These are phyloP conservation scores for Cucumis hystrix DNA, from an alignment of 306 rosid species.

Conservation along the genomic window DNA sequence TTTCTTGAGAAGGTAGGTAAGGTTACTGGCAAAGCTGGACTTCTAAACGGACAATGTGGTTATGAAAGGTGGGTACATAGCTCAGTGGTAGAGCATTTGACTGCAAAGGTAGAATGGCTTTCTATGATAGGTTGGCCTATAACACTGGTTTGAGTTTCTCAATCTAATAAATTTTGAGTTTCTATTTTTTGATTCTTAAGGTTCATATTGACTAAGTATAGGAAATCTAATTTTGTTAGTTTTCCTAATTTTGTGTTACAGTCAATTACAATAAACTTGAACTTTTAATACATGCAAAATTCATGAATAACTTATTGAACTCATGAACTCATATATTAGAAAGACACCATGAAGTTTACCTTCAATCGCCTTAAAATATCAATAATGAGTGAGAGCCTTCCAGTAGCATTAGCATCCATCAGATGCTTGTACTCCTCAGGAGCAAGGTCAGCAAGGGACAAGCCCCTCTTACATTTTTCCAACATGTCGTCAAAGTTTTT, in stretches of 20 bases:
- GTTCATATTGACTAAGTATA: neutral
- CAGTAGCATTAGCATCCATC: slow-evolving; percentile 71
- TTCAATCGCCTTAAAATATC: slow-evolving; percentile 82
- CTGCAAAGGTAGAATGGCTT: neutral
- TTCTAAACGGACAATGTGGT: neutral
- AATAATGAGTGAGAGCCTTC: slow-evolving; percentile 67
- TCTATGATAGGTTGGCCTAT: neutral
- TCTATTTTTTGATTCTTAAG: neutral
- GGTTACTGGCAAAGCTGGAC: neutral
- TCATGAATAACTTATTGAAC: neutral
- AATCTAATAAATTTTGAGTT: neutral
- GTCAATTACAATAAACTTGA: neutral
- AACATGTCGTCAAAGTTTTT: slow-evolving; percentile 53
- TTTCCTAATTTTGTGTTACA: no score
- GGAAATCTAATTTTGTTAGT: neutral
- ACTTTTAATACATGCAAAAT: neutral
- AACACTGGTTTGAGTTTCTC: neutral
- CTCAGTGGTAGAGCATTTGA: no score
- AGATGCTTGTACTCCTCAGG: slow-evolving; percentile 49
- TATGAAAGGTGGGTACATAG: neutral
- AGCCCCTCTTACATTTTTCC: slow-evolving; percentile 72
- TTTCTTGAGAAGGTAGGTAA: neutral
- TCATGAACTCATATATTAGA: neutral
- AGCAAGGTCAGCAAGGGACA: slow-evolving; percentile 66
- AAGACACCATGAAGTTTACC: slow-evolving; percentile 29